phyloP scores from a whole-genome alignment of 805 yeast genomes.

The Groenewaldozyma salmanticensis region DNA sequence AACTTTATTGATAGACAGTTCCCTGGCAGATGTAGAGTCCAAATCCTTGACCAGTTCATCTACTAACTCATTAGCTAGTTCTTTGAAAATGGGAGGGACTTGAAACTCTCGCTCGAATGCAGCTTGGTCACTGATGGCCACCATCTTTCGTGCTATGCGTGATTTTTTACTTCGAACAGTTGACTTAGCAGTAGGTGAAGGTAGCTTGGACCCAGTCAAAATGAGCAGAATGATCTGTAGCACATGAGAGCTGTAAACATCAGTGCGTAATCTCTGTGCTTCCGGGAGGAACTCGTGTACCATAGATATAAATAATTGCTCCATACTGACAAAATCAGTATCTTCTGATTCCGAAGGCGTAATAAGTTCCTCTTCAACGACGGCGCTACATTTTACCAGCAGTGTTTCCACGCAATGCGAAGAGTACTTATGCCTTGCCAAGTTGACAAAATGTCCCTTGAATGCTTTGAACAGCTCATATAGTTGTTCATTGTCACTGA shows the following conservation, averaged over 20 bases:
- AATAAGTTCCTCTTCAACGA: slow-evolving; percentile 64
- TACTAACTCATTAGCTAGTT: slow-evolving; percentile 44
- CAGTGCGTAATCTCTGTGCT: slow-evolving; percentile 43
- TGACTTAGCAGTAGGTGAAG: slow-evolving; percentile 56
- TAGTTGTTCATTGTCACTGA: slow-evolving; percentile 55
- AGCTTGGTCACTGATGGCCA: slow-evolving; percentile 70
- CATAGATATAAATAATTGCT: slow-evolving; percentile 53
- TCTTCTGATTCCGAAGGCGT: slow-evolving; percentile 28
- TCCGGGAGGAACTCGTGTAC: slow-evolving; percentile 27
- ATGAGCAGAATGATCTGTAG: slow-evolving; percentile 63
- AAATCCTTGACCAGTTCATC: slow-evolving; percentile 30
- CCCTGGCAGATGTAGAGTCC: slow-evolving; percentile 48
- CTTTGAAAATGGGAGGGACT: slow-evolving; percentile 60
- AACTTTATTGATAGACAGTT: slow-evolving; percentile 63
- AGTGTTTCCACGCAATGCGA: slow-evolving; percentile 91
- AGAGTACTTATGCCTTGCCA: slow-evolving; percentile 80
- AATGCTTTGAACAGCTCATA: slow-evolving; percentile 57
- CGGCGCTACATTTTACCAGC: slow-evolving; percentile 61
- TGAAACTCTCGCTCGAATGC: slow-evolving; percentile 59
- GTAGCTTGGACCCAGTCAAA: slow-evolving; percentile 67
- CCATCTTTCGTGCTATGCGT: slow-evolving; percentile 83
- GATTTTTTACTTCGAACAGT: slow-evolving; percentile 75
- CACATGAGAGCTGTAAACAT: slow-evolving; percentile 85
- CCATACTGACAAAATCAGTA: slow-evolving; percentile 46
- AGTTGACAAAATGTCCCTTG: slow-evolving; percentile 61